These are phyloP conservation scores for Alopecurus myosuroides DNA, from an alignment of 176 grass and related monocot genomes.

Conservation along the genomic window DNA sequence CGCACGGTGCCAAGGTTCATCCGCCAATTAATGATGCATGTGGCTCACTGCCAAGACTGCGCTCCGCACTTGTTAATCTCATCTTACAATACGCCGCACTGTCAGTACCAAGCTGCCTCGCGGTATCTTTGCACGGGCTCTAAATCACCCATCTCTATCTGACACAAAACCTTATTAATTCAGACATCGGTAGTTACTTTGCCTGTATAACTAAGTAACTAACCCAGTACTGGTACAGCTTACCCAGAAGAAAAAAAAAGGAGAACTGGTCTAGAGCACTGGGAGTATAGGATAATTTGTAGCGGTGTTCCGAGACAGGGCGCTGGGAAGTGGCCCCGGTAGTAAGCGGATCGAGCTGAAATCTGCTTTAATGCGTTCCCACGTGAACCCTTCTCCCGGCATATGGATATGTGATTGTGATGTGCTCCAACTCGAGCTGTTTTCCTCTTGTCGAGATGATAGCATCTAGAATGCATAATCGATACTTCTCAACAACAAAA, in stretches of 20 bases:
- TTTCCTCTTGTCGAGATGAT: background rate
- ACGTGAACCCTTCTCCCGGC: constrained; percentile 18
- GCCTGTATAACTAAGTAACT: background rate
- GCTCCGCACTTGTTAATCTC: background rate
- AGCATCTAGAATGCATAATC: no score
- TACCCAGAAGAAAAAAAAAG: background rate
- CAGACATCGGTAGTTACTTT: background rate
- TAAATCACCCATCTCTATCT: background rate
- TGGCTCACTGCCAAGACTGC: constrained; percentile 16
- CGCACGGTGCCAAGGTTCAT: constrained; percentile 21
- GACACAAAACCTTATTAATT: background rate
- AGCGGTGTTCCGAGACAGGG: background rate
- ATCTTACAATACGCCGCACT: background rate
- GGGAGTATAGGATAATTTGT: background rate
- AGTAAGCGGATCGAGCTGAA: background rate
- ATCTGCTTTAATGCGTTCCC: background rate
- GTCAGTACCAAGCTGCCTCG: background rate
- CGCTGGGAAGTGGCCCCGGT: background rate
- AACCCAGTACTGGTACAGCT: background rate
- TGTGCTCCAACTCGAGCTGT: background rate
- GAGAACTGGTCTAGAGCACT: background rate
- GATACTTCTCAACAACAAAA: no score
- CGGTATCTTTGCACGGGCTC: background rate
- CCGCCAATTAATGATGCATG: constrained; percentile 41
- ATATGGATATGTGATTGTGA: background rate